Evolutionary conservation across 768 basidiomycete species (phyloP).

Genomic region (Leucogyrophana mollusca): DNA sequence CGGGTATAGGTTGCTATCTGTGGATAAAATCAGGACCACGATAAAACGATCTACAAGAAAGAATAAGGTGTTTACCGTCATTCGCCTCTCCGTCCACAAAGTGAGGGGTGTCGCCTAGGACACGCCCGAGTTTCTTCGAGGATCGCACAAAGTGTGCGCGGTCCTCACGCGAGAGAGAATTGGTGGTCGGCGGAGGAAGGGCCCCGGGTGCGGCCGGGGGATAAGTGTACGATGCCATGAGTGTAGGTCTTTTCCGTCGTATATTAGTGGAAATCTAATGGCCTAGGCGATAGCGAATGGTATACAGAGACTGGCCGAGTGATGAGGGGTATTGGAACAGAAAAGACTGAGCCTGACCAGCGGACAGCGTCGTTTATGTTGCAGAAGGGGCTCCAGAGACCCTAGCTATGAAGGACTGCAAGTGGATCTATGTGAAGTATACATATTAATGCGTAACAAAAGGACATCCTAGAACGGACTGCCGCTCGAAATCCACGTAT

Average conservation of each 20-base stretch:
- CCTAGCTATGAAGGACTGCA: neutral
- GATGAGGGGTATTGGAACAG: no score
- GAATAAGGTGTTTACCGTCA: no score
- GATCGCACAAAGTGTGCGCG: conserved; percentile 56
- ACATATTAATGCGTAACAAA: neutral
- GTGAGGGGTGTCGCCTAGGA: conserved; percentile 61
- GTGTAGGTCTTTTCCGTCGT: no score
- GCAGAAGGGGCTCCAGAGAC: neutral
- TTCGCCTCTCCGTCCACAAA: conserved; percentile 38
- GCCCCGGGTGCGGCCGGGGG: conserved; percentile 28
- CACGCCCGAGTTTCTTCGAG: conserved; percentile 56
- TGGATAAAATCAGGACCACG: neutral
- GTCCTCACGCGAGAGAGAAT: conserved; percentile 48
- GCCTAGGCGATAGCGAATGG: no score
- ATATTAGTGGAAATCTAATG: no score
- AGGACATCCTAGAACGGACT: neutral
- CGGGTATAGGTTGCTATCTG: neutral
- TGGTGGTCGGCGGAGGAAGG: conserved; percentile 56
- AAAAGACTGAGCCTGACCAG: neutral
- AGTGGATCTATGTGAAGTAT: neutral
- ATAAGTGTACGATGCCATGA: conserved; percentile 2
- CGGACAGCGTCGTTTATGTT: neutral
- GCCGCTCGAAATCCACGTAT: no score
- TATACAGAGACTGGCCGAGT: no score
- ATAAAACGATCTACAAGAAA: no score